Evolutionary conservation across 169 alveolate genomes (phyloP).

Genomic region (Plasmodium billcollinsi): DNA sequence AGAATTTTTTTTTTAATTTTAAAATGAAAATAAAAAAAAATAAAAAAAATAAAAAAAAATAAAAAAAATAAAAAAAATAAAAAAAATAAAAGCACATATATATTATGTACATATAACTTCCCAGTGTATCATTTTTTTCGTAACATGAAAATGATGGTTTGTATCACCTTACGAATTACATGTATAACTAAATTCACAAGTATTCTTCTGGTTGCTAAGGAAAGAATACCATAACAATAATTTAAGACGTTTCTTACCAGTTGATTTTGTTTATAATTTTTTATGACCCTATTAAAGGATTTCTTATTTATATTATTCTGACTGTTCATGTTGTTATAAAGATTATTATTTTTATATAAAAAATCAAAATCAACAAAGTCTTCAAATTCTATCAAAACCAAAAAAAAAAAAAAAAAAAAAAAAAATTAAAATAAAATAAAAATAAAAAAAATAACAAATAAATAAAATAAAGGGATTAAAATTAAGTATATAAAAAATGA

Average conservation of each 20-base stretch:
- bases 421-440: neutral
- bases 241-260: constrained; percentile 10
- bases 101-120: too few relatives aligned
- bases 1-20: neutral
- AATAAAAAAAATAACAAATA: neutral
- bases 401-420: neutral
- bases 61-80: neutral
- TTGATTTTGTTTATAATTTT: constrained; percentile 7
- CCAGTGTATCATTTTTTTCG: constrained; percentile 5
- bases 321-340: neutral
- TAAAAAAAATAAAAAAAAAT: neutral
- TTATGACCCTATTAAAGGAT: constrained; percentile 7
- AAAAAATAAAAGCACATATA: neutral
- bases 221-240: constrained; percentile 28
- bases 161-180: constrained; percentile 23
- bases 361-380: constrained; percentile 15
- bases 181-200: constrained; percentile 30
- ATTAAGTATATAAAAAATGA: too few relatives aligned
- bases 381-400: constrained; percentile 41
- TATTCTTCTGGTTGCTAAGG: constrained; percentile 52
- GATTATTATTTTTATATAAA: constrained; percentile 22
- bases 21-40: neutral
- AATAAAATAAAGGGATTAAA: neutral
- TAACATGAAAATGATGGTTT: constrained; percentile 28
- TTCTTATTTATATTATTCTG: neutral